Percentiles rank a stretch among this genome's conserved stretches.
Conservation (phyloP, 441 rosid genomes). For the Mallotus japonicus region DNA sequence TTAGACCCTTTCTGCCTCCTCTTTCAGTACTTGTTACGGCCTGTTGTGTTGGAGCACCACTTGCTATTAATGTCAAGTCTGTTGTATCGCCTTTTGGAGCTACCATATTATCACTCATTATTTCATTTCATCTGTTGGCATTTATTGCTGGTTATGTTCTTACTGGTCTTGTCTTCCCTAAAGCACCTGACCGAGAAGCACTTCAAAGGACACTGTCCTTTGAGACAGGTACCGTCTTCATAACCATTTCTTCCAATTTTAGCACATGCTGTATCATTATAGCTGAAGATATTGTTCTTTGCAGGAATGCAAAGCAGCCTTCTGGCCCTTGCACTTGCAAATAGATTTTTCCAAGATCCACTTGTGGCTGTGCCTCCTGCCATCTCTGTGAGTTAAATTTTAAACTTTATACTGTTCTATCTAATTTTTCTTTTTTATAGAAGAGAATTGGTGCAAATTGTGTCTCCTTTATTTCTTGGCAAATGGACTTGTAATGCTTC, state of each 20-base stretch:
- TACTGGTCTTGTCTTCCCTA: slow-evolving; percentile 51
- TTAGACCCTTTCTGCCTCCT: slow-evolving; percentile 69
- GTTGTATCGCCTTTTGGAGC: slow-evolving; percentile 80
- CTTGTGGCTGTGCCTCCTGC: slow-evolving; percentile 93
- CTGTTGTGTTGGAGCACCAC: slow-evolving; percentile 88
- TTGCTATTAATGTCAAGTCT: slow-evolving; percentile 72
- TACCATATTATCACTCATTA: slow-evolving; percentile 45
- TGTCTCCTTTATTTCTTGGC: neutral
- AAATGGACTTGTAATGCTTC: neutral
- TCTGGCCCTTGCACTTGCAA: slow-evolving; percentile 81
- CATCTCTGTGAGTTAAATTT: slow-evolving; percentile 58
- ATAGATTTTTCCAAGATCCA: slow-evolving; percentile 86
- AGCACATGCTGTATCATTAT: neutral
- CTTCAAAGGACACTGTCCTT: slow-evolving; percentile 85
- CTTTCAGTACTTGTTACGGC: slow-evolving; percentile 84
- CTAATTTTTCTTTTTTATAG: neutral
- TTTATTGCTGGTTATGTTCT: slow-evolving; percentile 69
- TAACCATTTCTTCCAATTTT: slow-evolving; percentile 1
- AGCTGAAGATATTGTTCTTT: slow-evolving; percentile 21
- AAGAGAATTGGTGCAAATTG: slow-evolving; percentile 9
- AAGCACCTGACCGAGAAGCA: slow-evolving; percentile 57
- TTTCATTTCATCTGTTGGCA: slow-evolving; percentile 72
- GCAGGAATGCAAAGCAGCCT: slow-evolving; percentile 96
- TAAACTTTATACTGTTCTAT: neutral
- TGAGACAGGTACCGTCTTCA: slow-evolving; percentile 59